Evolutionary conservation across 1,284 basidiomycete species (phyloP).

Genomic region (Gomphus bonarii): DNA sequence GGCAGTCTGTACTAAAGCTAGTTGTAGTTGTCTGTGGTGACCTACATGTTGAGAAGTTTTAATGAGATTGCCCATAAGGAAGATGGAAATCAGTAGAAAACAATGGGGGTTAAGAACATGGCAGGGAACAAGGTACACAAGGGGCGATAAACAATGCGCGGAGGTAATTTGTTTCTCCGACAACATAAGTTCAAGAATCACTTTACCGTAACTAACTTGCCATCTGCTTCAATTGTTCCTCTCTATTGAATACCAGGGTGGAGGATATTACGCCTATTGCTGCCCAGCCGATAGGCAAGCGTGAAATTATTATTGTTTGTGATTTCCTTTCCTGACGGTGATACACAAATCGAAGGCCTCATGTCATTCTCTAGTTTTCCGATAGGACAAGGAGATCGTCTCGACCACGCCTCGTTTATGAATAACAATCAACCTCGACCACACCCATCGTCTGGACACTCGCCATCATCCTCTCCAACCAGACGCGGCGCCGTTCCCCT

Average conservation of each 20-base stretch:
- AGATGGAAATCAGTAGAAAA: too few species aligned
- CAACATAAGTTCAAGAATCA: not conserved
- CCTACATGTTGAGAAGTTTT: too few species aligned
- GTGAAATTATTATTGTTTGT: not conserved
- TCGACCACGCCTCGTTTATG: constrained; percentile 68
- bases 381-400: constrained; percentile 71
- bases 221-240: not conserved
- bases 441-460: constrained; percentile 6
- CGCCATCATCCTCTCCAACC: constrained; percentile 1
- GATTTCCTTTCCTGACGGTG: not conserved
- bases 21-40: too few species aligned
- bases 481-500: constrained; percentile 13
- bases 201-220: not conserved
- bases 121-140: not conserved
- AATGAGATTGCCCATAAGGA: too few species aligned
- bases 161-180: not conserved
- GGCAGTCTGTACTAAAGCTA: too few species aligned
- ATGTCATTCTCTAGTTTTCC: constrained; percentile 81
- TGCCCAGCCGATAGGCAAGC: not conserved
- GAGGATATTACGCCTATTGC: not conserved
- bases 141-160: not conserved
- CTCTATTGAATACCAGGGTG: not conserved
- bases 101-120: not conserved
- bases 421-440: constrained; percentile 34
- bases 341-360: constrained; percentile 13